Evolutionary conservation across 495 filamentous ascomycete genomes (phyloP), one percentile per base, ranked within the genome.

Genomic region (Cetradonia linearis): DNA sequence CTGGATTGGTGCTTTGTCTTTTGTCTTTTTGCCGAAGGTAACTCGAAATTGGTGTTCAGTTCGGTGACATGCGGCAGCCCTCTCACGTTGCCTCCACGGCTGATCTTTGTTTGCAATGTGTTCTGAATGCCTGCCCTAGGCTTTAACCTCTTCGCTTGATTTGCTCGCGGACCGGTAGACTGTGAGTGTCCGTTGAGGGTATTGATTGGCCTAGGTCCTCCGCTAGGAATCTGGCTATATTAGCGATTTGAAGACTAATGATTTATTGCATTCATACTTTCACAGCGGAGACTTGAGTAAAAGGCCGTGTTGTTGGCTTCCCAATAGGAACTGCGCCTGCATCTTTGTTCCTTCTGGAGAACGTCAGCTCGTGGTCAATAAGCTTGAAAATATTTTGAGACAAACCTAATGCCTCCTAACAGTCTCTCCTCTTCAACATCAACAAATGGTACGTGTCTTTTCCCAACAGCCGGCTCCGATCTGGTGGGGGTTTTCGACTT

Each of bases 151-250:
- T 14, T 30, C 23, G 46, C 48, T 44, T 49, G 61, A 53, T 46
- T 55, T 14, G 8, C 38, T 59, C 36, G 27, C 14, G 55, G 5
- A n/a, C 30, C 52, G 25, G 14, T 33, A 36, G 50, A 3, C 5
- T 38, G 30, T 5, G 59, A 28, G 23, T 9, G 3, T 14, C 36
- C 47, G 38, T 60, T 54, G 23, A 65, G 56, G 6, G 63, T 65
- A 30, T 65, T 65, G 7, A 38, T 62, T 7, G 63, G 63, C 33
- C 55, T 38, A 20, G 50, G 55, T 11, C 63, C 63, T 20, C 56
- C 44, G 6, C n/a, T 23, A 5, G 33, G 30, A 5, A 64, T 52
- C 57, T 59, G 36, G 8, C 25, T 27, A 11, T 10, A 20, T 62
- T 38, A 56, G 55, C 28, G 18, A 31, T 23, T 36, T 34, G 18